phyloP scores from a whole-genome alignment of 2,329 filamentous ascomycete genomes.

The Erysiphe pulchra region DNA sequence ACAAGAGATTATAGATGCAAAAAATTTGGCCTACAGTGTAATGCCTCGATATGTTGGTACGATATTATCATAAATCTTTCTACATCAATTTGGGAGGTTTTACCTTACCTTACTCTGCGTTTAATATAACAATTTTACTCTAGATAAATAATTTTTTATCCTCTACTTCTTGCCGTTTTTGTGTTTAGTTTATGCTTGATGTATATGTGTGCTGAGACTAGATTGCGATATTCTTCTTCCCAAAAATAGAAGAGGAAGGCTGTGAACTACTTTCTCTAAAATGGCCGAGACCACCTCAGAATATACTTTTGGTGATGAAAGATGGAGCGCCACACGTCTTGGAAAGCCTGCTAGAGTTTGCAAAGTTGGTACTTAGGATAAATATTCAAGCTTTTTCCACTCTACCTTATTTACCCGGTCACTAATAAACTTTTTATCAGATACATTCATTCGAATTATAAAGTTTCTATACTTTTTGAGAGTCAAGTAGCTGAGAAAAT shows the following conservation, averaged over 20 bases:
- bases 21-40: slow-evolving; percentile 26
- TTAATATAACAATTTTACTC: no score
- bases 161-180: no score
- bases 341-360: slow-evolving; percentile 15
- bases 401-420: slow-evolving; percentile 1
- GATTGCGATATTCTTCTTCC: no score
- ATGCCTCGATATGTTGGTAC: slow-evolving; percentile 38
- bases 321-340: slow-evolving; percentile 21
- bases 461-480: slow-evolving; percentile 66
- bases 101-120: background rate
- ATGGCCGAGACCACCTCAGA: slow-evolving; percentile 42
- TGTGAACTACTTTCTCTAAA: slow-evolving; percentile 37
- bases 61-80: slow-evolving; percentile 6
- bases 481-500: slow-evolving; percentile 44
- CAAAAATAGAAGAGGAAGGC: slow-evolving; percentile 21
- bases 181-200: no score
- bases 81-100: slow-evolving; percentile 17
- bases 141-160: no score
- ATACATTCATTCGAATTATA: slow-evolving; percentile 59
- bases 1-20: slow-evolving; percentile 22
- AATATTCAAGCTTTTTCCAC: slow-evolving; percentile 2
- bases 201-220: no score
- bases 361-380: slow-evolving; percentile 6
- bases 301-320: slow-evolving; percentile 44
- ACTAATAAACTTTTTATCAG: slow-evolving; percentile 14